Evolutionary conservation across 306 rosid species (phyloP).

Genomic region (Cucurbita maxima): DNA sequence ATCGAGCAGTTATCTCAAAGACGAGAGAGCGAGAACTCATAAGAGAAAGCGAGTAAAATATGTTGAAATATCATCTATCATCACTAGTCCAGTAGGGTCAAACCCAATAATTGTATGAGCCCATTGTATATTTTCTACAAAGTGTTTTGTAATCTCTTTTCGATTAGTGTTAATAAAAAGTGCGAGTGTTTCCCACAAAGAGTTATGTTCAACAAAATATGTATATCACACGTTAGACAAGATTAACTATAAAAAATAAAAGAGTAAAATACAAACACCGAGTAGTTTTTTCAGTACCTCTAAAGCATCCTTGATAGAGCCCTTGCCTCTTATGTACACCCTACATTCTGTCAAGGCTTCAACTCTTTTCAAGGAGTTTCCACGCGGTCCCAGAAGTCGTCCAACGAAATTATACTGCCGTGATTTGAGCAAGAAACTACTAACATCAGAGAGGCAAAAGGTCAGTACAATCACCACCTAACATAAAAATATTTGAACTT

Average conservation of each 20-base stretch:
- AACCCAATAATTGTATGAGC: too few species aligned
- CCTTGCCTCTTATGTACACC: conserved; percentile 84
- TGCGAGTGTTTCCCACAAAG: too few species aligned
- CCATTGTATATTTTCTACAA: too few species aligned
- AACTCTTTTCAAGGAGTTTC: conserved; percentile 85
- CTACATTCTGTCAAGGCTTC: conserved; percentile 87
- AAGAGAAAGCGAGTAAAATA: background rate
- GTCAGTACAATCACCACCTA: background rate
- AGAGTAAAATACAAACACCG: background rate
- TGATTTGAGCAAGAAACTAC: conserved; percentile 19
- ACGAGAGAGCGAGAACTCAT: background rate
- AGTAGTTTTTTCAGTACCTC: conserved; percentile 32
- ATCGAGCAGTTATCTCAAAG: background rate
- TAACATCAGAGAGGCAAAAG: conserved; percentile 10
- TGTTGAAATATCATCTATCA: background rate
- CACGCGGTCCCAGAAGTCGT: conserved; percentile 88
- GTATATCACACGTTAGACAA: background rate
- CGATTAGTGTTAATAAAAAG: too few species aligned
- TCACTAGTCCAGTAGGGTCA: too few species aligned
- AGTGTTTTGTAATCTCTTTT: too few species aligned
- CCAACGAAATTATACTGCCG: conserved; percentile 91
- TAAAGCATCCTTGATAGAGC: conserved; percentile 77
- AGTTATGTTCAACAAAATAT: too few species aligned
- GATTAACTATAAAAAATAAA: background rate
- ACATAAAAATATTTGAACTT: conserved; percentile 16